Base-by-base conservation (phyloP, 108 stramenopile genomes). In the Cyclotella kingstonii region DNA sequence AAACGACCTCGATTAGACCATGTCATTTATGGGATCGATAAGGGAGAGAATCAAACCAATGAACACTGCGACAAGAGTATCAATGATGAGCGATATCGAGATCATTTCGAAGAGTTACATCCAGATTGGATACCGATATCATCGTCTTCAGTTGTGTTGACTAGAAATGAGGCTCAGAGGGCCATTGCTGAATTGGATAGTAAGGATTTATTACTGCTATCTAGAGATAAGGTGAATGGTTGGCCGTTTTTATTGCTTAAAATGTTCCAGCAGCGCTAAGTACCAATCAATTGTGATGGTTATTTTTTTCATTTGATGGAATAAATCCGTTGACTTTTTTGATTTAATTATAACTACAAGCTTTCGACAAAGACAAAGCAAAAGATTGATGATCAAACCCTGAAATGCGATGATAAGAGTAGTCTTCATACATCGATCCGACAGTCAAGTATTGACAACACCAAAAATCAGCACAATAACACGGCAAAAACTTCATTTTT, bases 1-100 rank as follows among this genome's bases (percentile, higher is more conserved):
- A 74, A 74, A 38, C 73, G 73, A n/a, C 73, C 73, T 31, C 57
- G 42, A 35, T 60, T 57, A 51, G 53, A 74, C 36, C 43, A 23
- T 33, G 73, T 74, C 25, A 44, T n/a, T 17, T 42, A 54, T 34
- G 72, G 63, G 19, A 53, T 73, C 0, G 60, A 44, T 6, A 25
- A 1, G 1, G 27, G 47, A 45, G 51, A 36, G 12, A 33, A 52
- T 23, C 25, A 63, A 14, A 42, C 25, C 25, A 33, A 31, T 19
- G 28, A 30, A 8, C 30, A 22, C 33, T 34, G n/a, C n/a, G 30
- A 27, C 19, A 14, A 6, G 25, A 31, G 54, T 59, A 23, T 21
- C 11, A 11, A 14, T 12, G 45, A 61, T 14, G 23, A 48, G 1
- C n/a, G 5, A 17, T 34, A 19, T 4, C 10, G 23, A 25, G 45